phyloP scores from a whole-genome alignment of 1,284 basidiomycete species.

The Pseudozyma sp. region DNA sequence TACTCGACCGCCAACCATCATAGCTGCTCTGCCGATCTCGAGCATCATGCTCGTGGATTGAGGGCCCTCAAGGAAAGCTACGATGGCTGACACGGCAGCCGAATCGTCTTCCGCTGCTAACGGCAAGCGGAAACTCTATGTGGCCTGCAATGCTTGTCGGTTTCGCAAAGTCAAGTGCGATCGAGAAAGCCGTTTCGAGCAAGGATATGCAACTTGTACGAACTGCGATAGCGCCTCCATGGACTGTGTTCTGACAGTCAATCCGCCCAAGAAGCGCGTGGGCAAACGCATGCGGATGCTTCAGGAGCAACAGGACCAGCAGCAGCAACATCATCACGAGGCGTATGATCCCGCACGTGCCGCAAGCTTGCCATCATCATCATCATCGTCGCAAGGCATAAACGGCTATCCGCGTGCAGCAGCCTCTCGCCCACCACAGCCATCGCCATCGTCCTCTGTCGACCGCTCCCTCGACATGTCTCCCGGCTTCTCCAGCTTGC shows the following conservation, averaged over 20 bases:
- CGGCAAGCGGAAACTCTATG: constrained; percentile 38
- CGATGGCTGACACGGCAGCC: constrained; percentile 6
- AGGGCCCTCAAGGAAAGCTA: neutral
- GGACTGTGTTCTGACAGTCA: constrained; percentile 35
- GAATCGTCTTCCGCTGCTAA: constrained; percentile 7
- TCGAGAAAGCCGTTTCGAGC: constrained; percentile 29
- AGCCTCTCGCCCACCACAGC: neutral
- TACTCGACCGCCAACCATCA: too few species aligned
- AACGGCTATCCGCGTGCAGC: too few species aligned
- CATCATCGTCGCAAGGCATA: too few species aligned
- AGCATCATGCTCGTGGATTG: too few species aligned
- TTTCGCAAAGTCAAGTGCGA: constrained; percentile 49
- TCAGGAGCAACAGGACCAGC: constrained; percentile 24
- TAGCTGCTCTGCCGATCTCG: too few species aligned
- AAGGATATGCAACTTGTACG: constrained; percentile 21
- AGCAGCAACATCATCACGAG: neutral
- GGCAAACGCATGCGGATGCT: constrained; percentile 44
- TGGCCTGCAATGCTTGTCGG: constrained; percentile 44
- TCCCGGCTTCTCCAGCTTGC: constrained; percentile 27
- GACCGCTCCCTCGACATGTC: constrained; percentile 14
- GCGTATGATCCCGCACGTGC: neutral
- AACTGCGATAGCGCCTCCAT: constrained; percentile 27
- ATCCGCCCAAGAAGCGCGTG: constrained; percentile 43
- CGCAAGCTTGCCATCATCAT: neutral
- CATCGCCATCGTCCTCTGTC: neutral